Evolutionary conservation across 2,329 filamentous ascomycete species (phyloP).

Genomic region (Fusarium compactum): DNA sequence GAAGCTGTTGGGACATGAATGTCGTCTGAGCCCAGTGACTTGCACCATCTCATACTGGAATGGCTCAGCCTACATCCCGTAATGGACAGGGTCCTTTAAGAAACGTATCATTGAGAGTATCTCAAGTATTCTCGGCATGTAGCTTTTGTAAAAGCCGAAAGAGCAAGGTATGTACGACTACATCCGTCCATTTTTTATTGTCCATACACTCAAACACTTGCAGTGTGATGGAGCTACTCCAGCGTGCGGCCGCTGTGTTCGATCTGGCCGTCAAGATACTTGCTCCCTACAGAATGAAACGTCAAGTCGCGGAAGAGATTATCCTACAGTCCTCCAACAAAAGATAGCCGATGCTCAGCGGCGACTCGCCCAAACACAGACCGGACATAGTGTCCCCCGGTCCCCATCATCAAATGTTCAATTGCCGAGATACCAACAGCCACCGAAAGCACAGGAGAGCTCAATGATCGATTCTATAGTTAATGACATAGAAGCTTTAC

Average conservation of each 20-base stretch:
- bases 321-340: slow-evolving; percentile 1
- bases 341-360: slow-evolving; percentile 7
- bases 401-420: not conserved
- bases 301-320: not conserved
- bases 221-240: slow-evolving; percentile 11
- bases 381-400: fast-evolving
- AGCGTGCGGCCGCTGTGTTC: slow-evolving; percentile 10
- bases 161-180: not conserved
- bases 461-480: slow-evolving; percentile 22
- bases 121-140: slow-evolving; percentile 10
- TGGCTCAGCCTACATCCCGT: not conserved
- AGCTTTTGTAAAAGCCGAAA: slow-evolving; percentile 16
- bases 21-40: not conserved
- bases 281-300: not conserved
- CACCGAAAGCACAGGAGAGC: not conserved
- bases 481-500: slow-evolving; percentile 9
- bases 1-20: not conserved
- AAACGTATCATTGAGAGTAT: slow-evolving; percentile 5
- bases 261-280: not conserved
- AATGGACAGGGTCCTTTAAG: not conserved
- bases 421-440: not conserved
- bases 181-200: fast-evolving
- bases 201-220: fast-evolving
- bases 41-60: not conserved
- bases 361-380: not conserved